Conservation (phyloP, 2,329 filamentous ascomycete species). For the Penicillium sp. region DNA sequence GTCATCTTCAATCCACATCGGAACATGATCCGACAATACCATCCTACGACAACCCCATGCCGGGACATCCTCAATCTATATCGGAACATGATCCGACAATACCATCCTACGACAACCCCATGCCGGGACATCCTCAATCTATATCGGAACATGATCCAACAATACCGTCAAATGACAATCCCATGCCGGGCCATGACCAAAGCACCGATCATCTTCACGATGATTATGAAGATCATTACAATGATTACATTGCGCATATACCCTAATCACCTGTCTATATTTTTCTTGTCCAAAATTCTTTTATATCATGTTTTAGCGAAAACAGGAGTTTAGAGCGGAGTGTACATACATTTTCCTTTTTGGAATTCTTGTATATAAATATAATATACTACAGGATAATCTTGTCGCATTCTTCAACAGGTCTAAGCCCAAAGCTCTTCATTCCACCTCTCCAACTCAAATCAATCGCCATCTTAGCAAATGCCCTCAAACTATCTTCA, state of each 20-base stretch:
- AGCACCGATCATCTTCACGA: neutral
- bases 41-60: neutral
- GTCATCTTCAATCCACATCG: neutral
- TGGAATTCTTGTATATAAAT: neutral
- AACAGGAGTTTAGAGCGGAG: neutral
- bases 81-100: neutral
- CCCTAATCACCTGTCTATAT: neutral
- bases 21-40: neutral
- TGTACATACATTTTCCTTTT: neutral
- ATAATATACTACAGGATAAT: constrained; percentile 2
- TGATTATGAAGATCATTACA: neutral
- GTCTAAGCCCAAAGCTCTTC: constrained; percentile 22
- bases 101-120: neutral
- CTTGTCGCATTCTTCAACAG: constrained; percentile 21
- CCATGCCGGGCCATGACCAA: neutral
- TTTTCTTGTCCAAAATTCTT: neutral
- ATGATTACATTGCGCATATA: neutral
- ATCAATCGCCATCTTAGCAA: constrained; percentile 20
- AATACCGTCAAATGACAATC: too few relatives aligned
- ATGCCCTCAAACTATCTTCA: constrained; percentile 19
- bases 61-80: neutral
- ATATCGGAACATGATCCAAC: neutral
- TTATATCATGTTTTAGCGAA: neutral
- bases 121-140: neutral
- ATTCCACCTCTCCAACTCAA: constrained; percentile 23